Evolutionary conservation across 306 rosid species (phyloP), one percentile per base, ranked within the genome.

Genomic region (Prunus fruticosa): DNA sequence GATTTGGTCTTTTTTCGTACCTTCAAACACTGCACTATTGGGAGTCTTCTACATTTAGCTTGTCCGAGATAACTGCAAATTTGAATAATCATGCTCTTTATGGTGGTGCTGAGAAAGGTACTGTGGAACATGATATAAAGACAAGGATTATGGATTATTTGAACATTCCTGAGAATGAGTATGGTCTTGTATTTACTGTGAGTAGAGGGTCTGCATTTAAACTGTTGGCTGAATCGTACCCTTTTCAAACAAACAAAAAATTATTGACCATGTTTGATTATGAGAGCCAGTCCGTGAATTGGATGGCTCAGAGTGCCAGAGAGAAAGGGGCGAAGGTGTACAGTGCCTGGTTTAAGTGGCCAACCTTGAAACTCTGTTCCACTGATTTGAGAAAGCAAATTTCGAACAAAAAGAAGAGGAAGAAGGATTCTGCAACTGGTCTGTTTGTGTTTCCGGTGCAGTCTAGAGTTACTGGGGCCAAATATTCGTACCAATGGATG

Each of bases 401-500:
- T 84, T 79, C 89, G 0, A 91, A 46, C 81, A 94, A 94, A 89
- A 94, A 90, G 91, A 90, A 76, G 82, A 76, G 87, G 95, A 93
- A 88, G 88, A 94, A 94, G 89, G 97, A 92, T 82, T 89, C 92
- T 4, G 98, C 97, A 1, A 64, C 81, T 11, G 98, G 98, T 65
- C 98, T 94, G 47, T 94, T 94, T 75, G 98, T 94, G 73, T 94
- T 94, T 77, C 98, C 98, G 0, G 98, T 94, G 71, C 97, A 91
- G 88, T 91, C 97, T 69, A 88, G 98, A 80, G 98, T 94, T 16
- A 94, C 97, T 0, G 98, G 98, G 75, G 89, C 94, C 5, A 94
- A 94, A 88, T 94, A 91, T 87, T 94, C 98, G 0, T 94, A 94
- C 80, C 98, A 91, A 77, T 94, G 98, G 98, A 93, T 93, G 98